These are phyloP conservation scores for Paramecium pentaurelia DNA, from an alignment of 73 alveolate species.

Conservation along the genomic window DNA sequence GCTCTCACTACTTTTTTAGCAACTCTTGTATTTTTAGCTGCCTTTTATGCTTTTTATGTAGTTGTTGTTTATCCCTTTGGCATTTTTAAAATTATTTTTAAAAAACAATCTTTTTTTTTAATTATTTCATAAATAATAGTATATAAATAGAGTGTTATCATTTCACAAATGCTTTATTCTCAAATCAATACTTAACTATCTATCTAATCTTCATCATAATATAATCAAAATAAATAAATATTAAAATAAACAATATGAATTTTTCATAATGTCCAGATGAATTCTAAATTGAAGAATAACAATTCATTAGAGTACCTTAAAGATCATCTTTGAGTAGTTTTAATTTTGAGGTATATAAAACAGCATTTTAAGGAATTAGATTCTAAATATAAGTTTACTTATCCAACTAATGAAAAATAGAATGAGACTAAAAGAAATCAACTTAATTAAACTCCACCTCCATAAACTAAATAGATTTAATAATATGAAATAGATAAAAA, in stretches of 20 bases:
- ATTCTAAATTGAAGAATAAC: not conserved
- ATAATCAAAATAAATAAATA: not conserved
- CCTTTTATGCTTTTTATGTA: constrained; percentile 12
- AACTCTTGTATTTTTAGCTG: not conserved
- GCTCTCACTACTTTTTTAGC: not conserved
- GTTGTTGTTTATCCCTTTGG: constrained; percentile 27
- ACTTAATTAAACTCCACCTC: not conserved
- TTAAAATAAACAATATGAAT: not conserved
- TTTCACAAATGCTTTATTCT: not conserved
- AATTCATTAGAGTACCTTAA: not conserved
- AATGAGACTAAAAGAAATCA: not conserved
- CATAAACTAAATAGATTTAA: not conserved
- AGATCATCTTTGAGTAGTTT: not conserved
- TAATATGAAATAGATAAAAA: not conserved
- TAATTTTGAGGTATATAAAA: not conserved
- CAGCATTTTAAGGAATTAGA: not conserved
- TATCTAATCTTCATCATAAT: not conserved
- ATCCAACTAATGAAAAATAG: not conserved
- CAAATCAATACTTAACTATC: not conserved
- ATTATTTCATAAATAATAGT: not conserved
- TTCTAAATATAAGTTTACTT: not conserved
- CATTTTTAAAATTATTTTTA: constrained; percentile 4
- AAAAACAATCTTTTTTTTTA: constrained; percentile 9
- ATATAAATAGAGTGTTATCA: not conserved
- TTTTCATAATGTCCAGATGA: not conserved